Evolutionary conservation across 192 early-diverging fungal species (phyloP).

Genomic region (Coemansia sp.): DNA sequence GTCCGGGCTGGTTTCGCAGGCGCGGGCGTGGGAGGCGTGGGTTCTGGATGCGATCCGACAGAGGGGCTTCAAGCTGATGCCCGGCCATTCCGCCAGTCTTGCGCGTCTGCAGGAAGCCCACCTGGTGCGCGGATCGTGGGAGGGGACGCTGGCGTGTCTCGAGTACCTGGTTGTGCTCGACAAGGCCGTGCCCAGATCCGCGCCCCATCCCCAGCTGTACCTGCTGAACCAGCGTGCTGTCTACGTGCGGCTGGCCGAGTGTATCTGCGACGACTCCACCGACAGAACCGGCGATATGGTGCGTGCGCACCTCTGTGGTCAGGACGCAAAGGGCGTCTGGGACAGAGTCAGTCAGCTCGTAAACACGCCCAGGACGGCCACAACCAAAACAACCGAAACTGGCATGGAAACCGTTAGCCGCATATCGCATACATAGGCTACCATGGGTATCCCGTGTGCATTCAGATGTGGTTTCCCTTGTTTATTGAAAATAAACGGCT

Average conservation of each 20-base stretch:
- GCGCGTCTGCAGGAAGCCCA: conserved; percentile 18
- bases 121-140: conserved; percentile 15
- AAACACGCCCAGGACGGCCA: no score
- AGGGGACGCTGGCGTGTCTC: conserved; percentile 19
- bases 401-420: no score
- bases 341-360: not conserved
- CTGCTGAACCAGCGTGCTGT: conserved; percentile 11
- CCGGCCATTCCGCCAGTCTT: conserved; percentile 10
- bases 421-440: no score
- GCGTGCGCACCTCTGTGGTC: conserved; percentile 5
- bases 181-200: not conserved
- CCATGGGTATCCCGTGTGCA: no score
- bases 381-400: no score
- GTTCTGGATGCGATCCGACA: conserved; percentile 17
- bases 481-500: no score
- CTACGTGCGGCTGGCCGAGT: not conserved
- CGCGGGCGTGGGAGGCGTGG: conserved; percentile 30
- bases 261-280: conserved; percentile 3
- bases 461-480: no score
- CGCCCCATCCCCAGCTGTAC: conserved; percentile 5
- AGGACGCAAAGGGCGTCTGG: conserved; percentile 1
- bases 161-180: conserved; percentile 26
- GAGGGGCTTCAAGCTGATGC: conserved; percentile 9
- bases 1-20: conserved; percentile 1
- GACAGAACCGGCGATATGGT: not conserved